These are phyloP conservation scores for Talaromyces sp. DNA, from an alignment of 2,329 filamentous ascomycete species.

Conservation along the genomic window DNA sequence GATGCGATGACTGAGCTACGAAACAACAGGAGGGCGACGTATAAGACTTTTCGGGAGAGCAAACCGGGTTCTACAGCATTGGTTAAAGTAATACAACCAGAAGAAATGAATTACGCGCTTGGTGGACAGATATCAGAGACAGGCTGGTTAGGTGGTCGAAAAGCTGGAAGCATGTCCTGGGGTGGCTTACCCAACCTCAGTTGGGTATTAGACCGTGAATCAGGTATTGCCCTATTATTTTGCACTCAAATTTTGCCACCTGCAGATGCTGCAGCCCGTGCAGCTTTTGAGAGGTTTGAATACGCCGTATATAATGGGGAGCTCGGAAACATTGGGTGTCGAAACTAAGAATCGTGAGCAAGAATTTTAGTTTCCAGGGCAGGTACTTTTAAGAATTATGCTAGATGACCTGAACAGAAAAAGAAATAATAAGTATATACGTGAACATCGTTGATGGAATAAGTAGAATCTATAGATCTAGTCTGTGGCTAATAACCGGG, in stretches of 20 bases:
- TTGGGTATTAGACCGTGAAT: slow-evolving; percentile 5
- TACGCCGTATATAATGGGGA: slow-evolving; percentile 7
- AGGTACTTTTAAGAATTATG: too few relatives aligned
- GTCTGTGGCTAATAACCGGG: too few relatives aligned
- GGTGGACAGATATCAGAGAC: slow-evolving; percentile 6
- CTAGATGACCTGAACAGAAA: too few relatives aligned
- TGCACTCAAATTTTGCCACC: slow-evolving; percentile 1
- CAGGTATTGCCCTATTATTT: slow-evolving; percentile 2
- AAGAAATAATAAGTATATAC: too few relatives aligned
- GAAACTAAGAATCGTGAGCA: not conserved
- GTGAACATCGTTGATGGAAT: too few relatives aligned
- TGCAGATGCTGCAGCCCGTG: not conserved
- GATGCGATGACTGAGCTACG: not conserved
- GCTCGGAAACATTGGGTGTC: not conserved
- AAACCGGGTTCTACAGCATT: slow-evolving; percentile 3
- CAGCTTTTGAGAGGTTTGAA: slow-evolving; percentile 3
- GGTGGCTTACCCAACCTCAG: slow-evolving; percentile 1
- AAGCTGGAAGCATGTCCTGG: slow-evolving; percentile 5
- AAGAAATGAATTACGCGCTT: slow-evolving; percentile 3
- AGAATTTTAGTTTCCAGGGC: not conserved
- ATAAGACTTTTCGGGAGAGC: slow-evolving; percentile 3
- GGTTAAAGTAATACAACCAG: not conserved
- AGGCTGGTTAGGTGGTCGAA: slow-evolving; percentile 1
- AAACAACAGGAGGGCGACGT: not conserved
- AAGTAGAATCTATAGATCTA: too few relatives aligned